phyloP scores from a whole-genome alignment of 2,329 filamentous ascomycete species.

The Corniculantispora saksenae region DNA sequence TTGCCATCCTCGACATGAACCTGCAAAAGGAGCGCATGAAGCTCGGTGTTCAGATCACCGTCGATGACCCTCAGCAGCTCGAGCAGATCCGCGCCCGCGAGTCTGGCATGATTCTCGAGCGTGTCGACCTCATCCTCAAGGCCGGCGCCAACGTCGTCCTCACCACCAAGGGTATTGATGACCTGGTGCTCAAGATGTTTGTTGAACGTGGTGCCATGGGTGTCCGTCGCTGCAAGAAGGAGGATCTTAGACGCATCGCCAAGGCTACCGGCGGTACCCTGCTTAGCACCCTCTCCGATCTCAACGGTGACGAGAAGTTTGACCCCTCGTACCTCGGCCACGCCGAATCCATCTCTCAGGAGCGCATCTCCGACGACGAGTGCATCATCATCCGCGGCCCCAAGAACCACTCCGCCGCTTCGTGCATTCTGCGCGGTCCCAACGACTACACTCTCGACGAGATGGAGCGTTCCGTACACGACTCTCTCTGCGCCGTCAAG shows the following conservation, averaged over 20 bases:
- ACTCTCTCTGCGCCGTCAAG: slow-evolving; percentile 96
- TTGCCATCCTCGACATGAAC: slow-evolving; percentile 96
- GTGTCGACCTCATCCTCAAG: slow-evolving; percentile 97
- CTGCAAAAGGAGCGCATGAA: slow-evolving; percentile 99
- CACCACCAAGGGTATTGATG: slow-evolving; percentile 98
- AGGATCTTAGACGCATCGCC: slow-evolving; percentile 92
- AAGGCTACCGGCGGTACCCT: slow-evolving; percentile 93
- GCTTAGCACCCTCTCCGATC: slow-evolving; percentile 88
- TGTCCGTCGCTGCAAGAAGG: slow-evolving; percentile 96
- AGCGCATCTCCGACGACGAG: slow-evolving; percentile 98
- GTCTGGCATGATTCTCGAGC: slow-evolving; percentile 87
- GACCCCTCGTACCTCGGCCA: slow-evolving; percentile 85
- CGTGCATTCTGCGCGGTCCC: slow-evolving; percentile 90
- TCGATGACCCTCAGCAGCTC: slow-evolving; percentile 94
- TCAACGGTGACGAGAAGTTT: slow-evolving; percentile 97
- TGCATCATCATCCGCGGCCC: slow-evolving; percentile 96
- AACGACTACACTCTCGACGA: slow-evolving; percentile 98
- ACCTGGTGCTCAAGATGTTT: slow-evolving; percentile 91
- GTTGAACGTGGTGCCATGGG: slow-evolving; percentile 95
- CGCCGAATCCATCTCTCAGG: slow-evolving; percentile 95
- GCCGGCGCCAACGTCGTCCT: slow-evolving; percentile 93
- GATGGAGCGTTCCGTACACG: slow-evolving; percentile 98
- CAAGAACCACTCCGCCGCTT: slow-evolving; percentile 90
- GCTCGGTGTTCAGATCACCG: slow-evolving; percentile 95
- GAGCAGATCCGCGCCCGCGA: slow-evolving; percentile 96